Base-by-base conservation (phyloP, 202 grass and related monocot genomes). In the Carex sylvatica region DNA sequence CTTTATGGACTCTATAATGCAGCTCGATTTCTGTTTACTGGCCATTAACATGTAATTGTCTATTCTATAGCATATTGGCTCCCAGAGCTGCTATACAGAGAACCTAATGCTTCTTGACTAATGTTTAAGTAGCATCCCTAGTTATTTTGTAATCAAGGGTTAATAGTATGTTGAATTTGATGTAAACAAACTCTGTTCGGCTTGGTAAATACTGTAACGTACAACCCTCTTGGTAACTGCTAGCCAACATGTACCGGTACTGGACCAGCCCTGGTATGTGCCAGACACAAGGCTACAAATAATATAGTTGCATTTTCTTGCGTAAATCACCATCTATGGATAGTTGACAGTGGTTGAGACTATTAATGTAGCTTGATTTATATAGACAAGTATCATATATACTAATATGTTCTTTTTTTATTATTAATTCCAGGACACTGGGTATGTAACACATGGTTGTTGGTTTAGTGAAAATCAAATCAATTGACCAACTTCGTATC, bases 51-150 rank as follows among this genome's bases (percentile, higher is more conserved):
- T 77, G 15, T 59, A 13, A 38, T 59, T 58, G 73, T n/a, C 3
- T 76, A 35, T 56, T 26, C 53, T 36, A 77, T 59, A 3, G 15
- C 74, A 77, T 77, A 30, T 77, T 77, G 52, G 74, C 20, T 59
- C 30, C 28, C 6, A 10, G 74, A 59, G 52, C 26, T 59, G 74
- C 74, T 77, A 58, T 15, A 31, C 6, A 1, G 49, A 75, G 28
- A 77, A 56, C 56, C 28, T 20, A 11, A 56, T 53, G 72, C 72
- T 62, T 56, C 52, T 77, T 58, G 74, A 58, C 19, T 77, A 28
- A 58, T 6, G 16, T 69, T 68, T 38, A 20, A 69, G 35, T 53
- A 31, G 47, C 46, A 33, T 55, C 49, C 47, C 6, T 75, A 75
- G 49, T 30, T 75, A 55, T 53, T 74, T 18, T 31, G 26, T 38